Conservation (phyloP, 106 monocot species). For the Acorus calamus region DNA sequence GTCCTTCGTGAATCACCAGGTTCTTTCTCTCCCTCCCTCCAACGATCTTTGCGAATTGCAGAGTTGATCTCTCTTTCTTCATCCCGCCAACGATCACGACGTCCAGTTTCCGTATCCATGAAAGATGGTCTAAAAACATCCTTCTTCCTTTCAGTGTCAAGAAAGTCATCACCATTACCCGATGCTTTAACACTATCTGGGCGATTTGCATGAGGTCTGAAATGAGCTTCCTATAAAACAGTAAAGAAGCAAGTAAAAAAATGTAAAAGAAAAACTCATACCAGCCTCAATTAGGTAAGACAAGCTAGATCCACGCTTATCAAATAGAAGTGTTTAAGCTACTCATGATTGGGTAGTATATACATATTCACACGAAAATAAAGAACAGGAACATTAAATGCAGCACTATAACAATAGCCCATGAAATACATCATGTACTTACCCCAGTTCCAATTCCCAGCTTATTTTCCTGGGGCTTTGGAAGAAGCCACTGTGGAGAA, state of each 20-base stretch:
- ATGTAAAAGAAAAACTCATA: neutral
- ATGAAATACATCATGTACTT: constrained; percentile 1
- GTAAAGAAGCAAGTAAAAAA: constrained; percentile 1
- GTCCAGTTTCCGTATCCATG: constrained; percentile 46
- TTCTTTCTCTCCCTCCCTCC: constrained; percentile 74
- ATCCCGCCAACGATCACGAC: constrained; percentile 79
- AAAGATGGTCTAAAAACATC: constrained; percentile 62
- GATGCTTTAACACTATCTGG: constrained; percentile 24
- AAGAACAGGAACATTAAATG: neutral
- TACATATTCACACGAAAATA: neutral
- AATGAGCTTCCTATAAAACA: constrained; percentile 47
- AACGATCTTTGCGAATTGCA: constrained; percentile 41
- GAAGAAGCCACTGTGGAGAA: constrained; percentile 96
- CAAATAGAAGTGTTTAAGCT: too few species aligned
- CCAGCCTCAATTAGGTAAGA: neutral
- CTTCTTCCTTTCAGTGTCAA: constrained; percentile 42
- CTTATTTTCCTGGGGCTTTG: constrained; percentile 66
- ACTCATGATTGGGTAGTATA: neutral
- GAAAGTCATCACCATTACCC: constrained; percentile 33
- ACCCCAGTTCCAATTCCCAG: constrained; percentile 34
- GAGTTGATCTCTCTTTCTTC: constrained; percentile 84
- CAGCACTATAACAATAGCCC: neutral
- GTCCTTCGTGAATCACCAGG: constrained; percentile 37
- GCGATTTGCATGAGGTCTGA: constrained; percentile 22
- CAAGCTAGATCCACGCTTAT: too few species aligned